phyloP scores from a whole-genome alignment of 371 early-diverging fungal genomes.

The Thermomucor indicae-seudaticae region DNA sequence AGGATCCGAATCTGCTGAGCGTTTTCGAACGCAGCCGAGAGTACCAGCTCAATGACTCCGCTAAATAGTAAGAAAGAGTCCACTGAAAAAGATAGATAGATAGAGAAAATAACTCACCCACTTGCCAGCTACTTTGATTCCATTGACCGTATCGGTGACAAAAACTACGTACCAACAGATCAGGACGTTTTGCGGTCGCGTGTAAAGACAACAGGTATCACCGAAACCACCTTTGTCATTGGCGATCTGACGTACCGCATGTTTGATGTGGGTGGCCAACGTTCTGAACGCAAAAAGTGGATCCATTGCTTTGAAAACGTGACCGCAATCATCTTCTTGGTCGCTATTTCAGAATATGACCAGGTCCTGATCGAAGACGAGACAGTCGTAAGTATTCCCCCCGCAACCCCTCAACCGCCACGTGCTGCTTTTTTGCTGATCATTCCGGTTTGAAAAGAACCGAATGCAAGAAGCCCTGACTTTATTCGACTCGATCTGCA shows the following conservation, averaged over 20 bases:
- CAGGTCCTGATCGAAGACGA: constrained; percentile 92
- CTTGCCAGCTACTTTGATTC: constrained; percentile 85
- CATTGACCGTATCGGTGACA: constrained; percentile 80
- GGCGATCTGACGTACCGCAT: constrained; percentile 82
- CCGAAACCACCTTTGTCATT: constrained; percentile 80
- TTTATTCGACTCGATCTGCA: constrained; percentile 94
- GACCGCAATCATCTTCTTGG: constrained; percentile 89
- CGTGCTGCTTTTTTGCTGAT: not conserved
- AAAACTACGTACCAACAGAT: constrained; percentile 76
- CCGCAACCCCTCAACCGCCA: not conserved
- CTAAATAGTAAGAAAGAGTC: constrained; percentile 64
- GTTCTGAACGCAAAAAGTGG: constrained; percentile 83
- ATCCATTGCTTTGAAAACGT: constrained; percentile 91
- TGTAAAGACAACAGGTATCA: constrained; percentile 85
- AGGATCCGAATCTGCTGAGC: constrained; percentile 71
- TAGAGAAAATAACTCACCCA: too few species aligned
- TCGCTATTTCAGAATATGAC: constrained; percentile 91
- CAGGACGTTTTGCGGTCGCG: constrained; percentile 83
- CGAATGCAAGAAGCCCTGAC: constrained; percentile 96
- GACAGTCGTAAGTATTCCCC: constrained; percentile 58
- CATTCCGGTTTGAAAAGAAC: too few species aligned
- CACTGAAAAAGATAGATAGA: too few species aligned
- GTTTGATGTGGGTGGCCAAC: constrained; percentile 93
- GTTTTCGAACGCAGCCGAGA: constrained; percentile 78
- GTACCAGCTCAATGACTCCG: constrained; percentile 88